Conservation (phyloP, 1,284 basidiomycete species). For the Papiliotrema terrestris region DNA sequence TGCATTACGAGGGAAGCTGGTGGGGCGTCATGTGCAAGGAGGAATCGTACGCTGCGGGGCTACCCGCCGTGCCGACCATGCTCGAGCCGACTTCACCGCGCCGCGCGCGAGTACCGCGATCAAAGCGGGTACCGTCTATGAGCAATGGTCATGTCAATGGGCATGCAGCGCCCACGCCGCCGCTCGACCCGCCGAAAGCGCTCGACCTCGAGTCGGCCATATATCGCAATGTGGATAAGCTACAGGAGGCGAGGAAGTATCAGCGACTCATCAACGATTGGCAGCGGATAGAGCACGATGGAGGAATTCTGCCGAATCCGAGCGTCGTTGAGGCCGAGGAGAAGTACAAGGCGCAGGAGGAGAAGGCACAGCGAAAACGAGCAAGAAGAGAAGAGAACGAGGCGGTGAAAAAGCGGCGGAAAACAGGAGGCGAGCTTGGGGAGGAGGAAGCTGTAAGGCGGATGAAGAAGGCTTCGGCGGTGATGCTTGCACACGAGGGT, state of each 20-base stretch:
- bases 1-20: slow-evolving; percentile 41
- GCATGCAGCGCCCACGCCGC: slow-evolving; percentile 8
- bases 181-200: slow-evolving; percentile 23
- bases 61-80: slow-evolving; percentile 41
- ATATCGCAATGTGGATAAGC: slow-evolving; percentile 31
- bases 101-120: slow-evolving; percentile 2
- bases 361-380: slow-evolving; percentile 16
- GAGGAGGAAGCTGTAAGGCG: slow-evolving; percentile 36
- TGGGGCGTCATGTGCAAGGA: slow-evolving; percentile 39
- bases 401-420: slow-evolving; percentile 22
- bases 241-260: slow-evolving; percentile 25
- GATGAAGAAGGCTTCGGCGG: slow-evolving; percentile 50
- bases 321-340: slow-evolving; percentile 18
- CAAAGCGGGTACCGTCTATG: not conserved
- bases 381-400: slow-evolving; percentile 17
- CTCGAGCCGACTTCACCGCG: slow-evolving; percentile 2
- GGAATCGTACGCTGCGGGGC: slow-evolving; percentile 34
- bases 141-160: not conserved
- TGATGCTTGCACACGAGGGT: slow-evolving; percentile 77
- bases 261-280: slow-evolving; percentile 38
- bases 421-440: slow-evolving; percentile 39
- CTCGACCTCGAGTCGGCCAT: slow-evolving; percentile 30
- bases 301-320: slow-evolving; percentile 26
- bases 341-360: slow-evolving; percentile 16
- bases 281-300: slow-evolving; percentile 37